phyloP scores from a whole-genome alignment of 1,139 yeast genomes.

The Sugiyamaella japonica region DNA sequence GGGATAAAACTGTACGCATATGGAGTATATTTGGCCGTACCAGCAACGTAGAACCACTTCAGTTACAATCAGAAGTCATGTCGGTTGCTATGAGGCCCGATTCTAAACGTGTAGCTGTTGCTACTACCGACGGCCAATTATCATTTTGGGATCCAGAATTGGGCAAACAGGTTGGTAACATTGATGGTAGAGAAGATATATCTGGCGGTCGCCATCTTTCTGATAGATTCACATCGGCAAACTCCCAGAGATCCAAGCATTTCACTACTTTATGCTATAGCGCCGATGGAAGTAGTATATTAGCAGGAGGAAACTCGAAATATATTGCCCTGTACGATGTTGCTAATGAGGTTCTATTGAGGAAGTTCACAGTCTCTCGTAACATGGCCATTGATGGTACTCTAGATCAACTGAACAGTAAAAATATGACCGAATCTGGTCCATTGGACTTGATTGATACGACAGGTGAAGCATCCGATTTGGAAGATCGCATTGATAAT shows the following conservation, averaged over 20 bases:
- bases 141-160: conserved; percentile 79
- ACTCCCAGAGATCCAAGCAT: conserved; percentile 79
- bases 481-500: conserved; percentile 76
- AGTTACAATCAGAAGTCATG: conserved; percentile 81
- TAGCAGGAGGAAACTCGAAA: conserved; percentile 93
- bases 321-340: conserved; percentile 90
- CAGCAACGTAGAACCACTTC: conserved; percentile 87
- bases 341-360: conserved; percentile 78
- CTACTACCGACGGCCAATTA: conserved; percentile 87
- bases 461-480: conserved; percentile 82
- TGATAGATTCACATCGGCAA: conserved; percentile 79
- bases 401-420: conserved; percentile 70
- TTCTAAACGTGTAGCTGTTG: conserved; percentile 83
- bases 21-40: conserved; percentile 87
- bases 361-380: conserved; percentile 77
- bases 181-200: conserved; percentile 86
- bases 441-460: conserved; percentile 78
- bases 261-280: conserved; percentile 82
- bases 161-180: conserved; percentile 76
- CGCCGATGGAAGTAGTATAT: conserved; percentile 81
- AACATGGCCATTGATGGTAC: conserved; percentile 95
- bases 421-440: conserved; percentile 85
- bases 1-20: conserved; percentile 93
- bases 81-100: conserved; percentile 87
- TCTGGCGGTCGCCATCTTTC: conserved; percentile 81